phyloP scores from a whole-genome alignment of 2,329 filamentous ascomycete genomes.

The Aspergillus luchuensis region DNA sequence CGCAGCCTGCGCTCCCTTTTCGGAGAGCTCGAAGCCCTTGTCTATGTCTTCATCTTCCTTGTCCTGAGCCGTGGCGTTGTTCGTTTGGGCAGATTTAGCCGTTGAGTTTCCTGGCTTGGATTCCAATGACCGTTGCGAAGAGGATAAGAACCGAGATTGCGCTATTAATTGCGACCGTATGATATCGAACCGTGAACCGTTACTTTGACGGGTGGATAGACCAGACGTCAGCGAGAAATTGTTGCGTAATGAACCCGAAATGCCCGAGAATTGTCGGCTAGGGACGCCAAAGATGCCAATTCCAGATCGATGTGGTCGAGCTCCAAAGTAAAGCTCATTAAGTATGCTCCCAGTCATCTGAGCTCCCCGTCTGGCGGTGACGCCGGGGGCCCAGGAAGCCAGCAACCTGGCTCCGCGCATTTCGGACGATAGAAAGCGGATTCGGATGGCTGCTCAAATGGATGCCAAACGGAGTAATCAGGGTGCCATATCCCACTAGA shows the following conservation, averaged over 20 bases:
- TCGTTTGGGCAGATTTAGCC: constrained; percentile 21
- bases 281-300: constrained; percentile 14
- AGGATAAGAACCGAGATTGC: constrained; percentile 29
- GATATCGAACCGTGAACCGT: constrained; percentile 9
- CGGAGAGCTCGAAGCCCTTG: constrained; percentile 69
- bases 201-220: constrained; percentile 20
- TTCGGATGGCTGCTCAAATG: constrained; percentile 26
- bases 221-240: constrained; percentile 19
- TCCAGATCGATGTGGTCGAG: constrained; percentile 4
- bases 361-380: constrained; percentile 29
- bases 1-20: constrained; percentile 81
- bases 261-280: constrained; percentile 28
- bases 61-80: constrained; percentile 38
- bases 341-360: constrained; percentile 23
- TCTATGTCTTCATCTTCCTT: constrained; percentile 58
- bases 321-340: constrained; percentile 20
- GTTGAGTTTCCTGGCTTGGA: constrained; percentile 24
- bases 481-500: constrained; percentile 37
- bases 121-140: constrained; percentile 29
- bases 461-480: constrained; percentile 28
- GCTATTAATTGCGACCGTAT: not conserved
- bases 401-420: constrained; percentile 48
- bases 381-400: constrained; percentile 37
- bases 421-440: constrained; percentile 30
- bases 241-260: constrained; percentile 25